Percentiles rank a stretch among this genome's conserved stretches.
Conservation (phyloP, 495 filamentous ascomycete species). For the Umbilicaria muhlenbergii region DNA sequence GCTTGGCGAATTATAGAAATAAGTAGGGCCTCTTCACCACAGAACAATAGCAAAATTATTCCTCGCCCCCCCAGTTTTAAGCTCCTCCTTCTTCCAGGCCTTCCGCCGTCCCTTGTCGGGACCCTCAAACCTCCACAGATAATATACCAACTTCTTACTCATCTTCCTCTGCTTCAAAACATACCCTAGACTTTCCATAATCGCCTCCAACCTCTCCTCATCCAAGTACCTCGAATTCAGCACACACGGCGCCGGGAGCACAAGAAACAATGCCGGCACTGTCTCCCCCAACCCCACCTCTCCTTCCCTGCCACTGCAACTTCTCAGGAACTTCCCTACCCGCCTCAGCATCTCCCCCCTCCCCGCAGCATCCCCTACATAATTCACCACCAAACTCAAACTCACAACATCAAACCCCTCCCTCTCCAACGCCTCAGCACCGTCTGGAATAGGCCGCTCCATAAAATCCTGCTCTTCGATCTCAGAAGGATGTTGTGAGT, state of each 20-base stretch:
- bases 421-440: slow-evolving; percentile 18
- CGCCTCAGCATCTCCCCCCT: slow-evolving; percentile 81
- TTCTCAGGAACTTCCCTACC: slow-evolving; percentile 47
- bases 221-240: slow-evolving; percentile 84
- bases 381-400: slow-evolving; percentile 92
- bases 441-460: slow-evolving; percentile 55
- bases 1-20: too few relatives aligned
- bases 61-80: slow-evolving; percentile 53
- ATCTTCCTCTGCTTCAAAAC: slow-evolving; percentile 45
- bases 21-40: slow-evolving; percentile 5
- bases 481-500: slow-evolving; percentile 54
- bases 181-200: slow-evolving; percentile 71
- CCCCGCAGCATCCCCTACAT: slow-evolving; percentile 57
- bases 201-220: slow-evolving; percentile 48
- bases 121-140: slow-evolving; percentile 51
- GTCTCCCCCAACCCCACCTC: slow-evolving; percentile 15
- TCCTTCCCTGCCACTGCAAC: slow-evolving; percentile 2
- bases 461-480: slow-evolving; percentile 92
- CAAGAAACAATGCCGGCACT: slow-evolving; percentile 76
- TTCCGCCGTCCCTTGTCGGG: slow-evolving; percentile 16
- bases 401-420: slow-evolving; percentile 79
- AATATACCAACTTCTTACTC: slow-evolving; percentile 74
- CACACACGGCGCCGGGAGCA: slow-evolving; percentile 78
- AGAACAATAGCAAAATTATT: slow-evolving; percentile 85
- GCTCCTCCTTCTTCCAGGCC: slow-evolving; percentile 50